Evolutionary conservation across 2,329 filamentous ascomycete species (phyloP).

Genomic region (Pseudocercospora fuligena): DNA sequence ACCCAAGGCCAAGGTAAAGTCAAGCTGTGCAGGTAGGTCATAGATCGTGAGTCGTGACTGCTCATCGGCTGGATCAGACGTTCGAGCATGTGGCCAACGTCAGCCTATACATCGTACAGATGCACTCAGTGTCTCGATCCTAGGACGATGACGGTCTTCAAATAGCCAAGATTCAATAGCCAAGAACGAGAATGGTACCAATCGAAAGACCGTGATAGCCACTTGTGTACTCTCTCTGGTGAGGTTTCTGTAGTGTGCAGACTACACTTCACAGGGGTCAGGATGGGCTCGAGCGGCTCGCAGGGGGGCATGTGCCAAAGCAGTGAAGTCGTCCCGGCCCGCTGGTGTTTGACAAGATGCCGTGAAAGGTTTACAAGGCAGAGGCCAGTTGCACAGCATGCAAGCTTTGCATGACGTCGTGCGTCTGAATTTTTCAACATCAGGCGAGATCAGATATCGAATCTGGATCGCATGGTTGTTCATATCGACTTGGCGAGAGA

Average conservation of each 20-base stretch:
- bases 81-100: not conserved
- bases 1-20: not conserved
- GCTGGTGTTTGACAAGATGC: conserved; percentile 3
- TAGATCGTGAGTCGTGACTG: not conserved
- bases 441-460: not conserved
- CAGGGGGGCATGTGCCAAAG: not conserved
- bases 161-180: not conserved
- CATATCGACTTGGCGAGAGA: not conserved
- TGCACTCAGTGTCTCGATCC: not conserved
- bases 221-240: not conserved
- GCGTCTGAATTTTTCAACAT: not conserved
- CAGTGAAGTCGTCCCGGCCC: conserved; percentile 2
- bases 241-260: not conserved
- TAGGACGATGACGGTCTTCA: not conserved
- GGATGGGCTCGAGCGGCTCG: not conserved
- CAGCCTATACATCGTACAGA: not conserved
- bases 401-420: not conserved
- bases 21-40: not conserved
- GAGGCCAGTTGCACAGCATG: not conserved
- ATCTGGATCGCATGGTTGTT: not conserved
- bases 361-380: conserved; percentile 2
- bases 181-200: not conserved
- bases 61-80: not conserved
- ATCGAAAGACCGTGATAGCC: not conserved
- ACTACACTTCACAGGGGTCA: not conserved